These are phyloP conservation scores for Orbilia javanica DNA, from an alignment of 2,329 filamentous ascomycete genomes.

Conservation along the genomic window DNA sequence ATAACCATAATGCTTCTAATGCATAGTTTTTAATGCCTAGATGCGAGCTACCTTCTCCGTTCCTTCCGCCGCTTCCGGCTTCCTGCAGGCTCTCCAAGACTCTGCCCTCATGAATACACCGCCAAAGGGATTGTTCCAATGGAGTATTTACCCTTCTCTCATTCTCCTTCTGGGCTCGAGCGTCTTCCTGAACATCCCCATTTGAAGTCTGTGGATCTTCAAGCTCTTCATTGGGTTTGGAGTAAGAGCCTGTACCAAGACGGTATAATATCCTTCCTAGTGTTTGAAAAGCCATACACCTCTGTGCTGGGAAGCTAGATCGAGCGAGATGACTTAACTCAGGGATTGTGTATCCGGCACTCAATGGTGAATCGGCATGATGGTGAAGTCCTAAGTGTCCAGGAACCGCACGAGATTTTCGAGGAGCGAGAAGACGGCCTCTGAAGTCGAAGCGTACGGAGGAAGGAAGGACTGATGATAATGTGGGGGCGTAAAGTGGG, in stretches of 20 bases:
- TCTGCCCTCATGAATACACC: slow-evolving; percentile 78
- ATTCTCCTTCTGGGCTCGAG: slow-evolving; percentile 70
- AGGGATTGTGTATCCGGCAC: slow-evolving; percentile 91
- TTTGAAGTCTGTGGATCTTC: not conserved
- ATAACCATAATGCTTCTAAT: slow-evolving; percentile 83
- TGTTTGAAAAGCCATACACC: slow-evolving; percentile 92
- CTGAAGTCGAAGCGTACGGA: slow-evolving; percentile 90
- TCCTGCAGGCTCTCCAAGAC: slow-evolving; percentile 82
- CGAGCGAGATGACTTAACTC: slow-evolving; percentile 85
- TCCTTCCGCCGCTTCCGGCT: slow-evolving; percentile 76
- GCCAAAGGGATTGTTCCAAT: slow-evolving; percentile 85
- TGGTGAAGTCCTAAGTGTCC: slow-evolving; percentile 87
- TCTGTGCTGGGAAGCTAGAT: slow-evolving; percentile 84
- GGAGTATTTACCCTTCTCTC: slow-evolving; percentile 74
- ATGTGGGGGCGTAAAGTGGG: slow-evolving; percentile 84
- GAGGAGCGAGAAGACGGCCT: slow-evolving; percentile 82
- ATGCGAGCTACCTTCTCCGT: slow-evolving; percentile 70
- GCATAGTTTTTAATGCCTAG: slow-evolving; percentile 85
- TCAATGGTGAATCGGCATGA: slow-evolving; percentile 90
- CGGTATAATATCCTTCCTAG: slow-evolving; percentile 86
- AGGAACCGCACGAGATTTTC: slow-evolving; percentile 79
- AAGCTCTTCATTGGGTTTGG: slow-evolving; percentile 4
- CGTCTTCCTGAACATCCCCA: not conserved
- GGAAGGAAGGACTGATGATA: slow-evolving; percentile 77
- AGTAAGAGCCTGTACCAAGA: slow-evolving; percentile 74